Conservation (phyloP, 2,329 filamentous ascomycete genomes). For the Geosmithia flava region DNA sequence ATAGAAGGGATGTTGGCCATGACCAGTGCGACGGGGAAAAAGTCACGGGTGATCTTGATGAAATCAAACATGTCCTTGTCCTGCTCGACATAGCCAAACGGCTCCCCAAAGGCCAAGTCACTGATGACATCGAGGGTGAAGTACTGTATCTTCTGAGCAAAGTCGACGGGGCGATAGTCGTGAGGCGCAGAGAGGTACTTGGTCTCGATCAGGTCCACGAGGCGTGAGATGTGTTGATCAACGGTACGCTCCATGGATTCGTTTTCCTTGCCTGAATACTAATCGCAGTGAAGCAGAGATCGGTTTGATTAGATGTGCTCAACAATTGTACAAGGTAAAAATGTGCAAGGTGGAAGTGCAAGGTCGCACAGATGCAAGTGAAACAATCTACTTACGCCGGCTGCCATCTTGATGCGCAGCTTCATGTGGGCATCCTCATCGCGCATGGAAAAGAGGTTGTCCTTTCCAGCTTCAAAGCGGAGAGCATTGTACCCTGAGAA, state of each 20-base stretch:
- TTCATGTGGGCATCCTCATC: slow-evolving; percentile 25
- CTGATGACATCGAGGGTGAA: slow-evolving; percentile 45
- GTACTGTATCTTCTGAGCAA: slow-evolving; percentile 38
- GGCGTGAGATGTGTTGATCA: slow-evolving; percentile 29
- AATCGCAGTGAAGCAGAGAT: background rate
- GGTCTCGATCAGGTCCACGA: slow-evolving; percentile 33
- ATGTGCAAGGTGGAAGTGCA: background rate
- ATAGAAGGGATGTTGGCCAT: slow-evolving; percentile 28
- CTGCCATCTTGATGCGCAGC: slow-evolving; percentile 33
- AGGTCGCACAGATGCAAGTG: too few species aligned
- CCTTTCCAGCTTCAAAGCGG: slow-evolving; percentile 15
- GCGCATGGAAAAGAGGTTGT: slow-evolving; percentile 18
- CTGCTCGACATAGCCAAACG: slow-evolving; percentile 34
- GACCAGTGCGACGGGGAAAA: slow-evolving; percentile 28
- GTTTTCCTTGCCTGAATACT: slow-evolving; percentile 45
- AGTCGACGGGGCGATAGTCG: slow-evolving; percentile 29
- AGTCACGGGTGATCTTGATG: slow-evolving; percentile 27
- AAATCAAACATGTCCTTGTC: slow-evolving; percentile 36
- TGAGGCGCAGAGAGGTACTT: slow-evolving; percentile 25
- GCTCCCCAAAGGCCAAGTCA: slow-evolving; percentile 35
- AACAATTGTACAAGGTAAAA: background rate
- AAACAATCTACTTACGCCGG: slow-evolving; percentile 15
- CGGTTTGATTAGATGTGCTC: background rate
- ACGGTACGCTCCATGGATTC: slow-evolving; percentile 33
- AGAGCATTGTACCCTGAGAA: slow-evolving; percentile 24